Conservation (phyloP, 305 asterid genomes). For the Stenogyne calaminthoides region DNA sequence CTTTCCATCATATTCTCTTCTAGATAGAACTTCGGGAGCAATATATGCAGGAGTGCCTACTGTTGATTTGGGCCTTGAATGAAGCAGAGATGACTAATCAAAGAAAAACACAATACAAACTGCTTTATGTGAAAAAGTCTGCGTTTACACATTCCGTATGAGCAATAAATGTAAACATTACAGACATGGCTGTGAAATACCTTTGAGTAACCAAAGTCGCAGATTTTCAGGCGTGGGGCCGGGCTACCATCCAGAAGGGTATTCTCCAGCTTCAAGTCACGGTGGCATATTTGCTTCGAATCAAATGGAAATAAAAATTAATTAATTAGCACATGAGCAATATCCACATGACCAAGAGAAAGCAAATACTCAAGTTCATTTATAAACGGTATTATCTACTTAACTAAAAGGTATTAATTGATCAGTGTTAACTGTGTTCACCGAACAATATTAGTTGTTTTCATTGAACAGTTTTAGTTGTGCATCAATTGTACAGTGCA, state of each 20-base stretch:
- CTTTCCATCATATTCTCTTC: slow-evolving; percentile 83
- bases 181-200: slow-evolving; percentile 39
- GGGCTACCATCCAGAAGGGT: slow-evolving; percentile 89
- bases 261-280: slow-evolving; percentile 90
- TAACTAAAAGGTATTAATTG: too few relatives aligned
- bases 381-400: too few relatives aligned
- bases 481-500: too few relatives aligned
- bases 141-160: neutral
- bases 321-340: slow-evolving; percentile 2
- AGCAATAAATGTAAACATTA: neutral
- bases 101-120: slow-evolving; percentile 20
- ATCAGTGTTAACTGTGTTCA: too few relatives aligned
- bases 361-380: too few relatives aligned
- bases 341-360: neutral
- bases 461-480: too few relatives aligned
- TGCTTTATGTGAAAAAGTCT: neutral
- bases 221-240: slow-evolving; percentile 85
- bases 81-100: slow-evolving; percentile 70
- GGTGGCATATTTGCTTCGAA: slow-evolving; percentile 84
- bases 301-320: slow-evolving; percentile 5
- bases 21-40: slow-evolving; percentile 68
- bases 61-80: slow-evolving; percentile 83
- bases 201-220: slow-evolving; percentile 95
- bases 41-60: slow-evolving; percentile 79
- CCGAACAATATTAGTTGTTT: too few relatives aligned